Conservation (phyloP, 805 yeast genomes). For the Myxozyma sirexii region DNA sequence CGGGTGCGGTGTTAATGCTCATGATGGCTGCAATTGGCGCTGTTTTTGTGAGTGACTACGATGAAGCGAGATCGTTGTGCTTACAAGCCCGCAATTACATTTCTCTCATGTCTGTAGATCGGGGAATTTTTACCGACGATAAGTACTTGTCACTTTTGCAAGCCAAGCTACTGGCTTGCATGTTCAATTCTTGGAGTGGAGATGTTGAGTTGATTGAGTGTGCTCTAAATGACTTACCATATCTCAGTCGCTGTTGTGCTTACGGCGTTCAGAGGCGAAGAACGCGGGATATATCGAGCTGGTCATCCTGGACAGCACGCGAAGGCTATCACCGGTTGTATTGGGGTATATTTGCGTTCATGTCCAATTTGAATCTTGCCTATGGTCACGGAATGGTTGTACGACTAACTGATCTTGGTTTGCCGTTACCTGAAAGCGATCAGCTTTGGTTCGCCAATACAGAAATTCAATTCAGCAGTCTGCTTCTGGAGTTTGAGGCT, state of each 20-base stretch:
- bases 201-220: conserved; percentile 9
- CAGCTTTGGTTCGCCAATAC: conserved; percentile 33
- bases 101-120: not conserved
- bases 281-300: not conserved
- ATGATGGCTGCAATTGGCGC: conserved; percentile 18
- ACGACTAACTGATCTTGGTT: conserved; percentile 28
- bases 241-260: conserved; percentile 14
- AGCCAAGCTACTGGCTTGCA: conserved; percentile 16
- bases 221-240: conserved; percentile 12
- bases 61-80: conserved; percentile 3
- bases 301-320: conserved; percentile 16
- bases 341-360: conserved; percentile 17
- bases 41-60: not conserved
- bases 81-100: not conserved
- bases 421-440: conserved; percentile 36
- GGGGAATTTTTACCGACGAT: conserved; percentile 10
- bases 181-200: conserved; percentile 20
- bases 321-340: conserved; percentile 17
- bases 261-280: conserved; percentile 10
- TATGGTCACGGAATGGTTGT: conserved; percentile 13
- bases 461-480: conserved; percentile 9
- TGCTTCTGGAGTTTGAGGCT: not conserved
- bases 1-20: conserved; percentile 7
- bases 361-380: conserved; percentile 15
- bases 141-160: conserved; percentile 9